A percentile compares a stretch with the other conserved stretches of the same genome.
phyloP scores from a whole-genome alignment of 1,284 basidiomycete species.

The Papiliotrema nemorosa region DNA sequence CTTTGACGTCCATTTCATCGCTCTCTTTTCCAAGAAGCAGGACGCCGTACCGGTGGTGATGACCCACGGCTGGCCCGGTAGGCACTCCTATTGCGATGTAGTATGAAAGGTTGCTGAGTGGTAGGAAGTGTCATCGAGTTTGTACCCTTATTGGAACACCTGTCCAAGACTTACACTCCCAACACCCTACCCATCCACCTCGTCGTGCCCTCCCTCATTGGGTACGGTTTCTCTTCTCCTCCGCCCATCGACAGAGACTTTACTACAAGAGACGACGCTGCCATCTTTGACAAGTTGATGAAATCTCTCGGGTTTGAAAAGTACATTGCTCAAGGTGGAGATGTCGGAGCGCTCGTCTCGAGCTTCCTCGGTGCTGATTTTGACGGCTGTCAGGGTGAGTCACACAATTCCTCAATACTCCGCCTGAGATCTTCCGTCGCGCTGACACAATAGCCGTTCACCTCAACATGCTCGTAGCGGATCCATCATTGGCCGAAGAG shows the following conservation, averaged over 20 bases:
- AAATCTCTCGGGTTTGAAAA: slow-evolving; percentile 41
- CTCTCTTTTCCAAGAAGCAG: slow-evolving; percentile 25
- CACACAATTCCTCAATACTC: neutral
- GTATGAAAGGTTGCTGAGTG: neutral
- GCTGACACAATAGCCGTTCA: slow-evolving; percentile 10
- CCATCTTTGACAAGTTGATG: slow-evolving; percentile 42
- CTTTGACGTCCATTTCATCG: slow-evolving; percentile 39
- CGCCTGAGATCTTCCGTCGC: neutral
- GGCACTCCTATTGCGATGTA: neutral
- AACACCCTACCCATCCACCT: slow-evolving; percentile 27
- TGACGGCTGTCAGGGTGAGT: slow-evolving; percentile 35
- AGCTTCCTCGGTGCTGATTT: slow-evolving; percentile 18
- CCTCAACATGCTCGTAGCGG: slow-evolving; percentile 10
- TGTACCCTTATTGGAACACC: slow-evolving; percentile 30
- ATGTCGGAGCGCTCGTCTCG: slow-evolving; percentile 39
- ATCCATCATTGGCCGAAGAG: neutral
- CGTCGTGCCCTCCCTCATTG: slow-evolving; percentile 36
- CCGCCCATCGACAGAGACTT: slow-evolving; percentile 41
- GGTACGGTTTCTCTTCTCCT: slow-evolving; percentile 39
- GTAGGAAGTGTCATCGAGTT: slow-evolving; percentile 41
- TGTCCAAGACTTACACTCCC: slow-evolving; percentile 28
- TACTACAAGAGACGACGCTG: slow-evolving; percentile 28
- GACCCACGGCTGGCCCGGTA: slow-evolving; percentile 47
- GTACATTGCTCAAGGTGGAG: slow-evolving; percentile 48
- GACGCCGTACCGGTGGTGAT: slow-evolving; percentile 42